phyloP scores from a whole-genome alignment of 2,329 filamentous ascomycete species.

The Cryphonectria nitschkei region DNA sequence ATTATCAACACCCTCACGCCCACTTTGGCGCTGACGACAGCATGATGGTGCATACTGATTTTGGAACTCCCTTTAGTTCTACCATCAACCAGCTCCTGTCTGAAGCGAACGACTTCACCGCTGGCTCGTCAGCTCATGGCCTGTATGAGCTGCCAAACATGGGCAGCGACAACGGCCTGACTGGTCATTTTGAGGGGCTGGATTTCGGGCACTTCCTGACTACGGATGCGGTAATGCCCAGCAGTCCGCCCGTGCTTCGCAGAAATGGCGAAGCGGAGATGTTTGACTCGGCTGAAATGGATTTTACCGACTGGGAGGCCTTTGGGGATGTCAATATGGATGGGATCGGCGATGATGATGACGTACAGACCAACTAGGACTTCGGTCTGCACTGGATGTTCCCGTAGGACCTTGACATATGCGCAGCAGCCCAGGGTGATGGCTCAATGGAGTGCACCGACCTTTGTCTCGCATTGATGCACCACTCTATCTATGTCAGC shows the following conservation, averaged over 20 bases:
- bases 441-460: neutral
- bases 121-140: slow-evolving; percentile 42
- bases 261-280: slow-evolving; percentile 29
- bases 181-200: slow-evolving; percentile 36
- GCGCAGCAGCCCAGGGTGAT: neutral
- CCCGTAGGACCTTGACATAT: neutral
- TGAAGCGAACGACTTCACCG: slow-evolving; percentile 53
- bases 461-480: neutral
- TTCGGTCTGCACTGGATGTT: neutral
- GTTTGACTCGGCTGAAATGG: slow-evolving; percentile 32
- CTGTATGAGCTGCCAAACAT: slow-evolving; percentile 49
- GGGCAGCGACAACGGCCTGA: slow-evolving; percentile 39
- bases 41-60: slow-evolving; percentile 34
- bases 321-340: slow-evolving; percentile 22
- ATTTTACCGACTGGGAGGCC: slow-evolving; percentile 29
- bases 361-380: slow-evolving; percentile 9
- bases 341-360: slow-evolving; percentile 13
- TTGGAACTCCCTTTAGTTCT: slow-evolving; percentile 63
- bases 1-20: slow-evolving; percentile 35
- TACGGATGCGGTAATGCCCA: slow-evolving; percentile 52
- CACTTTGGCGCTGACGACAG: slow-evolving; percentile 41
- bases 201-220: slow-evolving; percentile 55
- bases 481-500: neutral
- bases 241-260: slow-evolving; percentile 49
- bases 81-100: slow-evolving; percentile 68